Conservation (phyloP, 139 green algal species). For the Chlamydomonas asymmetrica region DNA sequence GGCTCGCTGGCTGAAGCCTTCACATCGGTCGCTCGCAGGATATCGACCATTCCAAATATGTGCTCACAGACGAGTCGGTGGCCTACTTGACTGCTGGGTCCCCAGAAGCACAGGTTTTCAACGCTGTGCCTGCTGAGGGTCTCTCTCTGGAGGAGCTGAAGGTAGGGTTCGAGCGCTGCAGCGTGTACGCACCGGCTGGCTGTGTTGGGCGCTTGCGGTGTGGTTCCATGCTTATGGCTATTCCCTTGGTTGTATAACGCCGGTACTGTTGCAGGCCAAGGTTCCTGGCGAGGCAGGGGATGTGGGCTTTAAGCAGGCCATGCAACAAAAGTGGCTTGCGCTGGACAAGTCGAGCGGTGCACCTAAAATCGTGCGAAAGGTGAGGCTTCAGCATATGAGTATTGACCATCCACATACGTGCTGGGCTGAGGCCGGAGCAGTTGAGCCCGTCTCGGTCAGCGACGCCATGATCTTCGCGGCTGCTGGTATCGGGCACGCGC, state of each 20-base stretch:
- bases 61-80: slow-evolving; percentile 80
- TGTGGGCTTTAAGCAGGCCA: slow-evolving; percentile 92
- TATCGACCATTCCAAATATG: slow-evolving; percentile 64
- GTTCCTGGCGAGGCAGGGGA: slow-evolving; percentile 67
- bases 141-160: slow-evolving; percentile 79
- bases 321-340: slow-evolving; percentile 76
- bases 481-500: too few species aligned
- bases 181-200: not conserved
- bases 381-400: slow-evolving; percentile 9
- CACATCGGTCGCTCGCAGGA: slow-evolving; percentile 67
- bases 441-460: too few species aligned
- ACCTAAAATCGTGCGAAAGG: slow-evolving; percentile 54
- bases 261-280: slow-evolving; percentile 17
- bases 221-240: not conserved
- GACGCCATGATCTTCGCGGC: too few species aligned
- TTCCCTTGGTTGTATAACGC: not conserved
- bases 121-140: slow-evolving; percentile 69
- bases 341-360: slow-evolving; percentile 50
- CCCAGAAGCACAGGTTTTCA: slow-evolving; percentile 88
- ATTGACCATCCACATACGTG: not conserved
- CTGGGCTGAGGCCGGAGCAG: too few species aligned
- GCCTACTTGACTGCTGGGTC: slow-evolving; percentile 69
- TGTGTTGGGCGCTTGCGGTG: not conserved
- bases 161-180: slow-evolving; percentile 31
- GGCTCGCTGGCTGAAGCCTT: not conserved